Base-by-base conservation (phyloP, 1,284 basidiomycete species). In the Ganoderma meredithae region DNA sequence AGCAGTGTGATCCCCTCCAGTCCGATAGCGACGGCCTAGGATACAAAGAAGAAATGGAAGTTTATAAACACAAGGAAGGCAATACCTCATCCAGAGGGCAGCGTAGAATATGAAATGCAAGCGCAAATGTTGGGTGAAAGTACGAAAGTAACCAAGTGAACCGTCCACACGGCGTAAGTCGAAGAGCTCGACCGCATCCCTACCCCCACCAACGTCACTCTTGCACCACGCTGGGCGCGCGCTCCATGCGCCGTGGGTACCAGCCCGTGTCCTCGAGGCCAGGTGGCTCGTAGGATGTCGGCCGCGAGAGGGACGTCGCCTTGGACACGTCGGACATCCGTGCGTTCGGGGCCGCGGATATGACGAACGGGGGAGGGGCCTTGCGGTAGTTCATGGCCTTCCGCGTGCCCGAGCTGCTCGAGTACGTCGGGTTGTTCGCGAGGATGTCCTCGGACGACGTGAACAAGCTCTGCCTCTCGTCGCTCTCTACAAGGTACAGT, bases 381-480 rank as follows among this genome's bases (percentile, higher is more conserved):
- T 60, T 60, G 25, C 58, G 64, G 65, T 19, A 62, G 25, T 17
- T 43, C 52, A 31, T 58, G 59, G 13, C 44, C 61, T 13, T 63
- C 56, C 8, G 63, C 44, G 27, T 33, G 22, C 47, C 47, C 47
- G 52, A 61, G 17, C 69, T 65, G 65, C 72, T 74, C 27, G 68
- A 63, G 62, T 73, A 72, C 55, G 74, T 76, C 40, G 79, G 77
- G 60, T 81, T 79, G 63, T 78, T 77, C 25, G 80, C 79, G 70
- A 83, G 66, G 62, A 84, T 84, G 1, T 83, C 83, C 62, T 82
- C 82, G 0, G 82, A 80, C 0, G 80, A 79, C 3, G 82, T 83
- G 70, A 82, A 82, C 33, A 78, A 72, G 9, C 79, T 81, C 56
- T 67, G 68, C 0, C 58, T 61, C 12, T 49, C 63, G 17, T 52